Conservation (phyloP, 179 eudicot genomes). For the Vitellaria paradoxa region DNA sequence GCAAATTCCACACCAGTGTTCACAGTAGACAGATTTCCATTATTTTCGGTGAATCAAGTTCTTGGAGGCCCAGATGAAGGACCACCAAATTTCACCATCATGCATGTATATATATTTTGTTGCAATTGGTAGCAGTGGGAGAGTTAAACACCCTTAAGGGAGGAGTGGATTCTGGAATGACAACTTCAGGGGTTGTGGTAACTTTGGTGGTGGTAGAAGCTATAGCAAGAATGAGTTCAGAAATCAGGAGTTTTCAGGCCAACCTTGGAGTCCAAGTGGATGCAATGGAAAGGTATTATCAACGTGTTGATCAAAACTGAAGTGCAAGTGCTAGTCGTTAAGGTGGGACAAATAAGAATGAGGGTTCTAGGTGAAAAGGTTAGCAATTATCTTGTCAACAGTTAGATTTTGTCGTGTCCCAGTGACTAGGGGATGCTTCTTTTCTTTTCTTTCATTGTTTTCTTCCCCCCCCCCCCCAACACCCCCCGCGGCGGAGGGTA, state of each 20-base stretch:
- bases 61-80: too few relatives aligned
- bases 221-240: conserved; percentile 40
- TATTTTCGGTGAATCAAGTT: too few relatives aligned
- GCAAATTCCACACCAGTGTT: too few relatives aligned
- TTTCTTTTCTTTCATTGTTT: too few relatives aligned
- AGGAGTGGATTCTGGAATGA: conserved; percentile 50
- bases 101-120: too few relatives aligned
- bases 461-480: too few relatives aligned
- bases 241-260: conserved; percentile 34
- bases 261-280: conserved; percentile 30
- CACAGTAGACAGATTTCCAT: too few relatives aligned
- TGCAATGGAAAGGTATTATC: conserved; percentile 36
- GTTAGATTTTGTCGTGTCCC: too few relatives aligned
- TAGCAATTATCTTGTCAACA: too few relatives aligned
- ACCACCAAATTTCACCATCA: too few relatives aligned
- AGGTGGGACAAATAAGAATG: conserved; percentile 18
- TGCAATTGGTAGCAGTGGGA: conserved; percentile 39
- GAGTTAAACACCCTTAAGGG: conserved; percentile 53
- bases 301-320: conserved; percentile 42
- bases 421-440: too few relatives aligned
- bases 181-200: conserved; percentile 44
- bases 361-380: background rate
- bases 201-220: conserved; percentile 57
- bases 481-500: too few relatives aligned
- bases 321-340: conserved; percentile 25